These are phyloP conservation scores for Typha latifolia DNA, from an alignment of 176 grass and related monocot species.

Conservation along the genomic window DNA sequence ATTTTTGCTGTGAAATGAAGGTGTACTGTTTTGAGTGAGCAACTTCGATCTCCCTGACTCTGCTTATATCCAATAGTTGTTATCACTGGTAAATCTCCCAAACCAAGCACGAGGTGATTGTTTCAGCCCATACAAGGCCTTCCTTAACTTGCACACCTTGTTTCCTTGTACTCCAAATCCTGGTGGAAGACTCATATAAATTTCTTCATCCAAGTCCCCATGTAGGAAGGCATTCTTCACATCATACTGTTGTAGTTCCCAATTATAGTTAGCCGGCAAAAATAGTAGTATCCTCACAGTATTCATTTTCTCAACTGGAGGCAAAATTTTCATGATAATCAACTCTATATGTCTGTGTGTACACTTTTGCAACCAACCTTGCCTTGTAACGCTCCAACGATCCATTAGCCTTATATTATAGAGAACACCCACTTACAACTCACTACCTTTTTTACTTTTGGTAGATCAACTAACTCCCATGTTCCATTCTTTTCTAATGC, in stretches of 20 bases:
- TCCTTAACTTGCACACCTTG: background rate
- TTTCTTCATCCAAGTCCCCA: background rate
- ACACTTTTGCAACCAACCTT: background rate
- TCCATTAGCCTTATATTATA: background rate
- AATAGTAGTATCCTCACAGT: background rate
- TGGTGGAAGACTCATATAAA: background rate
- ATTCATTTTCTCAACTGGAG: background rate
- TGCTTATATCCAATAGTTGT: too few species aligned
- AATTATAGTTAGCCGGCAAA: background rate
- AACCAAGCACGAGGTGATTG: background rate
- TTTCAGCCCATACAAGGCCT: background rate
- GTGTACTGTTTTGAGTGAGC: background rate
- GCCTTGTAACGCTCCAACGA: background rate
- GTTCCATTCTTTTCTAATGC: background rate
- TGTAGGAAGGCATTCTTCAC: background rate
- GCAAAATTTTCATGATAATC: background rate
- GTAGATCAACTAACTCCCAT: background rate
- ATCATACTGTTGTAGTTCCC: background rate
- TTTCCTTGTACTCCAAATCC: background rate
- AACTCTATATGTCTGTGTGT: background rate
- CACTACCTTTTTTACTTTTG: background rate
- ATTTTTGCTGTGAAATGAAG: background rate
- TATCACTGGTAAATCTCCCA: background rate
- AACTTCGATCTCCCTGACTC: background rate
- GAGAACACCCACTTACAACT: background rate